Percentiles rank a stretch among this genome's conserved stretches.
These are phyloP conservation scores for Saccharomycopsis sp. DNA, from an alignment of 805 yeast genomes.

Conservation along the genomic window DNA sequence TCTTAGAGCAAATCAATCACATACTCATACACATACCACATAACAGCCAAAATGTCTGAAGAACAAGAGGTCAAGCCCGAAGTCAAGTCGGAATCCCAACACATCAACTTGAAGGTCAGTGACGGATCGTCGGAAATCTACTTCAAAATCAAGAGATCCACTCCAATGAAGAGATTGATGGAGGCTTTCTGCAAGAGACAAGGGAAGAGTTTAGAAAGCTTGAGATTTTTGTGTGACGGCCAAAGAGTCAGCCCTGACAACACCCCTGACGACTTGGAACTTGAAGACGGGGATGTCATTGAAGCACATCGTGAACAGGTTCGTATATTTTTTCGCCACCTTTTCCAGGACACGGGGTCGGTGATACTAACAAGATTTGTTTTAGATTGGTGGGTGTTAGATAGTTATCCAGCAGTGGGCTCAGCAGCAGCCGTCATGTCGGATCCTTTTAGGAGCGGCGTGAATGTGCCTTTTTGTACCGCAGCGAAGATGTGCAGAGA, in stretches of 20 bases:
- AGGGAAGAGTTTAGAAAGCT: slow-evolving; percentile 74
- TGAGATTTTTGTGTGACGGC: slow-evolving; percentile 91
- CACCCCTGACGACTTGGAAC: slow-evolving; percentile 88
- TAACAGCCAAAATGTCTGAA: slow-evolving; percentile 17
- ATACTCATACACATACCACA: neutral
- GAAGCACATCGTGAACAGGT: slow-evolving; percentile 97
- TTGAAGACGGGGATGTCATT: slow-evolving; percentile 93
- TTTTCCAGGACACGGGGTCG: neutral
- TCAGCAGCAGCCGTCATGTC: no score
- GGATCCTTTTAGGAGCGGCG: no score
- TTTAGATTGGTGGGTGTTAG: neutral
- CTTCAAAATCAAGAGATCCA: slow-evolving; percentile 88
- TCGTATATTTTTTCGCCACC: slow-evolving; percentile 31
- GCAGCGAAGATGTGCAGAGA: no score
- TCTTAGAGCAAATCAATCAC: no score
- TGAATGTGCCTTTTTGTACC: no score
- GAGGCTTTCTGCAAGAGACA: slow-evolving; percentile 98
- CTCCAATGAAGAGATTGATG: slow-evolving; percentile 90
- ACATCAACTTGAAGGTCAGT: slow-evolving; percentile 87
- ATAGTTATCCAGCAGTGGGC: no score
- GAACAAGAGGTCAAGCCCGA: slow-evolving; percentile 38
- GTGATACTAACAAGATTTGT: neutral
- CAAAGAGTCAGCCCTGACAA: slow-evolving; percentile 80
- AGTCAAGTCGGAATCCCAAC: slow-evolving; percentile 58
- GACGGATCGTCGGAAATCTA: slow-evolving; percentile 92